Percentiles rank a stretch among this genome's conserved stretches.
Conservation (phyloP, 148 eudicot genomes). For the Pharnaceum exiguum region DNA sequence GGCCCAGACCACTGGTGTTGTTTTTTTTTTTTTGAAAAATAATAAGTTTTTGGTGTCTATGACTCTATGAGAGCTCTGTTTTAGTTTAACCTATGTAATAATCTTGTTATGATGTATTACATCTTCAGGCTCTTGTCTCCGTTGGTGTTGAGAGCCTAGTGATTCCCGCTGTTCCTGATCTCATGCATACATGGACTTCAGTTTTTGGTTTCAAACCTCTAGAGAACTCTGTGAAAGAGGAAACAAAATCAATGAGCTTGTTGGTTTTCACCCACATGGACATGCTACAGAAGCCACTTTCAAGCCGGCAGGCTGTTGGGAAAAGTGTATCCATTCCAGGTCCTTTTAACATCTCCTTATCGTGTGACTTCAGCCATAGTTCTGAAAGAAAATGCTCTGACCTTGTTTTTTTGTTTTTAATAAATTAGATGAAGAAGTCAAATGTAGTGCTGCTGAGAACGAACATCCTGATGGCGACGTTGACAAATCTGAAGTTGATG, state of each 20-base stretch:
- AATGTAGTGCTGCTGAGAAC: constrained; percentile 10
- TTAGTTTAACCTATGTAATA: no score
- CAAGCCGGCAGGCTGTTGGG: constrained; percentile 10
- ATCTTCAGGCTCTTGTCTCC: constrained; percentile 59
- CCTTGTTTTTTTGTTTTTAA: background rate
- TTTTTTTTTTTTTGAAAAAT: no score
- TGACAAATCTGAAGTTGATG: constrained; percentile 23
- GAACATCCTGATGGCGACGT: constrained; percentile 9
- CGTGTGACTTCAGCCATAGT: no score
- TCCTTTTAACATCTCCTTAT: constrained; percentile 13
- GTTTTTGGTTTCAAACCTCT: constrained; percentile 75
- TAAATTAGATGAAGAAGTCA: constrained; percentile 17
- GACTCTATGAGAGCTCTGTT: no score
- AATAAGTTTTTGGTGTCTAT: background rate
- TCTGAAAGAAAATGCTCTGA: background rate
- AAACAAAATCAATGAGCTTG: constrained; percentile 50
- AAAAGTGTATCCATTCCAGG: constrained; percentile 33
- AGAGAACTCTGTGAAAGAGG: constrained; percentile 44
- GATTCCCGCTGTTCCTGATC: constrained; percentile 84
- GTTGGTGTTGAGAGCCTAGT: constrained; percentile 74
- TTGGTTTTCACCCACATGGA: constrained; percentile 59
- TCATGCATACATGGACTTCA: constrained; percentile 73
- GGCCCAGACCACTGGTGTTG: no score
- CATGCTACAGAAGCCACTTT: constrained; percentile 63
- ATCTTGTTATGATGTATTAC: background rate